phyloP scores from a whole-genome alignment of 108 stramenopile genomes.

The Epithemia pelagica region DNA sequence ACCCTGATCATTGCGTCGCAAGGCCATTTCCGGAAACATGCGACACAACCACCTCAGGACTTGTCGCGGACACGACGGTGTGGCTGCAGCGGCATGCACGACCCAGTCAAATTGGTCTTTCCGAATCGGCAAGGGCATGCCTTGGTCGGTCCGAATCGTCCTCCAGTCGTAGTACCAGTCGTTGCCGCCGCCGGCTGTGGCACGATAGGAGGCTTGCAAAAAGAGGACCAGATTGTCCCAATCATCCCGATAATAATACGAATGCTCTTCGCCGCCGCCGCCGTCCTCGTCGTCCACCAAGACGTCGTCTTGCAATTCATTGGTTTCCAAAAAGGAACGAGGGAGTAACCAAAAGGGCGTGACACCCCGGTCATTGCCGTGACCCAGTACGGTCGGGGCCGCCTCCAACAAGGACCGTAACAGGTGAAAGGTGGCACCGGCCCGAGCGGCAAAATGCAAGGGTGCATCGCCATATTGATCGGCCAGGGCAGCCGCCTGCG shows the following conservation, averaged over 20 bases:
- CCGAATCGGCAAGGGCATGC: neutral
- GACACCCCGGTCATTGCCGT: constrained; percentile 2
- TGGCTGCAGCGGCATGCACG: constrained; percentile 2
- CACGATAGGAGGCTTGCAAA: neutral
- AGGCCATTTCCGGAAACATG: constrained; percentile 5
- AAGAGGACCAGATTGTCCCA: constrained; percentile 1
- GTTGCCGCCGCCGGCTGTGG: neutral
- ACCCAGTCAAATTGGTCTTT: neutral
- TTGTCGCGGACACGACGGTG: constrained; percentile 5
- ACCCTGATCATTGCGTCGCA: constrained; percentile 1
- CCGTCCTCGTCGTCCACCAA: neutral
- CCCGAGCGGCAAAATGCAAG: constrained; percentile 7
- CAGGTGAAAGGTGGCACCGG: constrained; percentile 4
- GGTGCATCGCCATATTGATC: constrained; percentile 10
- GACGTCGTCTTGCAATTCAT: neutral
- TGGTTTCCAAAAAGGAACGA: constrained; percentile 6
- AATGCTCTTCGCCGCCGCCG: no score
- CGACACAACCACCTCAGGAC: constrained; percentile 3
- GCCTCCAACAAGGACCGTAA: neutral
- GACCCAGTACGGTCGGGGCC: neutral
- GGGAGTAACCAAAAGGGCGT: constrained; percentile 9
- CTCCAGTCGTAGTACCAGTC: no score
- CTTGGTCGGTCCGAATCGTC: neutral
- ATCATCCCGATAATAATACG: neutral
- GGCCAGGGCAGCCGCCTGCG: neutral